These are phyloP conservation scores for Pythium rhizo-oryzae DNA, from an alignment of 352 stramenopile genomes.

Conservation along the genomic window DNA sequence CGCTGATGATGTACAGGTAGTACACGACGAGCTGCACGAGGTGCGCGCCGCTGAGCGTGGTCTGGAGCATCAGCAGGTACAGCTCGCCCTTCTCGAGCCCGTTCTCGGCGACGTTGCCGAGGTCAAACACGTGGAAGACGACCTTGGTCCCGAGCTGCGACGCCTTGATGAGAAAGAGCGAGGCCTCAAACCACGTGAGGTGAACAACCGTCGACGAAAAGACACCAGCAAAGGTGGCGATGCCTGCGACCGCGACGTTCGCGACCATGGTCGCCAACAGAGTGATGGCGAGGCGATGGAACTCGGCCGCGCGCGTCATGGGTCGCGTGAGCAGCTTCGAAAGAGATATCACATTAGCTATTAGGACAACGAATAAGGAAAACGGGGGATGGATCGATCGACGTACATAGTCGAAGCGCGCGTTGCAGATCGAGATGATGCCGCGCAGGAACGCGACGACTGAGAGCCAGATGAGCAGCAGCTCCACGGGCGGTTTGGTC, in stretches of 20 bases:
- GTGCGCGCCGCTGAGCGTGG: conserved; percentile 58
- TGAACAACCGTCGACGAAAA: conserved; percentile 62
- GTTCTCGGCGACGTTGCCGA: conserved; percentile 36
- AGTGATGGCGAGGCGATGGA: conserved; percentile 57
- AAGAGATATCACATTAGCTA: background rate
- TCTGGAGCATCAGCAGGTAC: conserved; percentile 68
- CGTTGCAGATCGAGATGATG: conserved; percentile 61
- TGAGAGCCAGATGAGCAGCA: conserved; percentile 73
- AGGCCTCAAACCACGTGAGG: conserved; percentile 78
- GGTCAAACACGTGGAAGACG: conserved; percentile 60
- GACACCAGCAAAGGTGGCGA: conserved; percentile 41
- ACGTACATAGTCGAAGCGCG: conserved; percentile 64
- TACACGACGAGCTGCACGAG: conserved; percentile 73
- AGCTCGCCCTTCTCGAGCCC: conserved; percentile 67
- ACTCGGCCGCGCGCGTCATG: conserved; percentile 57
- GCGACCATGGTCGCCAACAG: conserved; percentile 42
- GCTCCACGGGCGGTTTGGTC: conserved; percentile 40
- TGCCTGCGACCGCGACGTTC: conserved; percentile 44
- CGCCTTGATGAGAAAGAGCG: conserved; percentile 65
- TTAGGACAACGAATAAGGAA: background rate
- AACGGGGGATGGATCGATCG: background rate
- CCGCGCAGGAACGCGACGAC: conserved; percentile 60
- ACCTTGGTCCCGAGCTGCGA: conserved; percentile 73
- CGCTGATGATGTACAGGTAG: conserved; percentile 82
- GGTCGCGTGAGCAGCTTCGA: conserved; percentile 57